phyloP scores from a whole-genome alignment of 2,329 filamentous ascomycete genomes.

The Botrytis pseudocinerea region DNA sequence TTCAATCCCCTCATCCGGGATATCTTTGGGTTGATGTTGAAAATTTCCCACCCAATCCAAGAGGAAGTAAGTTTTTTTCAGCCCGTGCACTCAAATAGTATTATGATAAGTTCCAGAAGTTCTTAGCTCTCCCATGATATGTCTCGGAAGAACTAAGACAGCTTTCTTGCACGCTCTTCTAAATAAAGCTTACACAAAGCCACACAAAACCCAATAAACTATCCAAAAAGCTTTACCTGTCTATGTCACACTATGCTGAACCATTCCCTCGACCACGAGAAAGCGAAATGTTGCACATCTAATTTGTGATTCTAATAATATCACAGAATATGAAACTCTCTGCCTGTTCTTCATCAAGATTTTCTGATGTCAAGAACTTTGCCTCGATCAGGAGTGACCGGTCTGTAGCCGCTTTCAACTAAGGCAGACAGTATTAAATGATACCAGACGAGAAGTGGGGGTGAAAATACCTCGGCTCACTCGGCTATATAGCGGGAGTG shows the following conservation, averaged over 20 bases:
- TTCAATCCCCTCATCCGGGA: background rate
- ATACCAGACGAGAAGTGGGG: background rate
- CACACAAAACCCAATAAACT: background rate
- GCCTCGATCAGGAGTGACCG: background rate
- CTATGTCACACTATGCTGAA: background rate
- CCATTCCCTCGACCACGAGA: background rate
- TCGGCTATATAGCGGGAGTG: background rate
- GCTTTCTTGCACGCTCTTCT: background rate
- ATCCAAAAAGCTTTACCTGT: background rate
- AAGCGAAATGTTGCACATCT: constrained; percentile 5
- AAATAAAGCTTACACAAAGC: background rate
- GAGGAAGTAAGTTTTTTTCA: background rate
- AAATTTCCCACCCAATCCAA: background rate
- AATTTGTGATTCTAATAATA: background rate
- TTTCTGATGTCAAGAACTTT: background rate
- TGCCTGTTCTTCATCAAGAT: background rate
- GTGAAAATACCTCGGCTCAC: background rate
- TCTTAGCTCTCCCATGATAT: background rate
- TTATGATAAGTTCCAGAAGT: background rate
- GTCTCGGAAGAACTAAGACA: background rate
- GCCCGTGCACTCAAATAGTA: background rate
- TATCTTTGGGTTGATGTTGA: background rate
- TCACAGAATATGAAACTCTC: background rate
- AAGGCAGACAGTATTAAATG: background rate
- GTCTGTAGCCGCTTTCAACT: background rate